Evolutionary conservation across 164 flowering plant genomes (phyloP).

Genomic region (Annona squamosa): DNA sequence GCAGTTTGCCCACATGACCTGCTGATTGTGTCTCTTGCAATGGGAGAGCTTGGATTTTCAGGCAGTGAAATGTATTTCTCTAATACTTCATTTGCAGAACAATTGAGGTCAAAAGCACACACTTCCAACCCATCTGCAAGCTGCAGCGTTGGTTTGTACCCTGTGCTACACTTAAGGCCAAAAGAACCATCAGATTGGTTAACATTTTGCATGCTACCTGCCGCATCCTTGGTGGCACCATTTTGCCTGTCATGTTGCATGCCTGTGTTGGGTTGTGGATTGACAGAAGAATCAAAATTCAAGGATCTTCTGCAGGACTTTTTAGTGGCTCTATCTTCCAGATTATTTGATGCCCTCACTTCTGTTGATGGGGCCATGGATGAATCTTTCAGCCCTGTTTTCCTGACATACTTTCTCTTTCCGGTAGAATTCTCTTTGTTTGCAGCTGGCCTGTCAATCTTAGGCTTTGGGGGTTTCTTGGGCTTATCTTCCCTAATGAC

Average conservation of each 20-base stretch:
- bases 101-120: conserved; percentile 6
- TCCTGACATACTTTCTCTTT: conserved; percentile 19
- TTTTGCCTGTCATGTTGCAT: background rate
- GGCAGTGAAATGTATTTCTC: conserved; percentile 17
- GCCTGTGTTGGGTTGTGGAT: background rate
- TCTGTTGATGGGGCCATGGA: conserved; percentile 9
- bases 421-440: conserved; percentile 8
- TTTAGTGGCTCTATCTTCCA: conserved; percentile 1
- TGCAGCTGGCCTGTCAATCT: background rate
- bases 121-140: conserved; percentile 9
- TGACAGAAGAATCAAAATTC: conserved; percentile 34
- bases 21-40: conserved; percentile 1
- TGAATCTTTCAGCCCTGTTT: conserved; percentile 4
- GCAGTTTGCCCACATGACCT: background rate
- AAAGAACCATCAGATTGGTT: conserved; percentile 4
- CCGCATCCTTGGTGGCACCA: background rate
- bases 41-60: conserved; percentile 10
- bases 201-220: background rate
- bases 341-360: background rate
- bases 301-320: conserved; percentile 49
- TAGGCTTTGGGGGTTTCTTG: conserved; percentile 30
- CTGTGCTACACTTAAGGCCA: background rate
- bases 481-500: conserved; percentile 63
- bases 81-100: conserved; percentile 11
- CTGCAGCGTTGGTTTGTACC: conserved; percentile 7